Evolutionary conservation across 2,329 filamentous ascomycete genomes (phyloP), one percentile per base, ranked within the genome.

Genomic region (Cordyceps militaris): DNA sequence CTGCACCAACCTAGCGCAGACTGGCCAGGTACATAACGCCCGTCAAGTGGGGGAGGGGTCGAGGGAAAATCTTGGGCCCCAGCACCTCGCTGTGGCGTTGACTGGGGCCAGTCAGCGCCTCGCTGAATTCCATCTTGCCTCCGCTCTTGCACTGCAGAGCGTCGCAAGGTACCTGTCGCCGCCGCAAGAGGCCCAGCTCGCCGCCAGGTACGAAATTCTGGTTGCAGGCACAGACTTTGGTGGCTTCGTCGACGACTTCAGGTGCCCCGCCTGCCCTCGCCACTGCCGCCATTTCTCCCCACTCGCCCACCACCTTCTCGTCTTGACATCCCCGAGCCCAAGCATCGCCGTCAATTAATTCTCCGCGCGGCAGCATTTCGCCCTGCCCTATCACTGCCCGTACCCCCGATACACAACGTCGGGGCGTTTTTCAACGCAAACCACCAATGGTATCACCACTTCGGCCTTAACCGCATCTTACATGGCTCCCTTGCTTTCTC

Each of bases 21-120:
- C 65, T 61, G 66, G 67, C 64, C 67, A 70, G 68, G 67, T 68
- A 68, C 67, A 69, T 65, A 66, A 66, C 66, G 64, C 61, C 62
- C 62, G 47, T 24, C 44, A 38, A 42, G 36, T 48, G 30, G 56
- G 47, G 49, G 21, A 49, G 40, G 49, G 46, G 47, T 51, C 47
- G 47, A 44, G 55, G 55, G 47, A 24, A 43, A 36, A 56, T 36
- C n/a, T 56, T 43, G 24, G 43, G 23, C 54, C 28, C 32, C 34
- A 56, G 42, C 42, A 38, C 40, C 40, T 43, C n/a, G 14, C 16
- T 19, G 36, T n/a, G 19, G 44, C 26, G 16, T 16, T 13, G 24
- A 16, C 14, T 26, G n/a, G 13, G 3, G 23, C 24, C 43, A 14
- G n/a, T 16, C 19, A 7, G 26, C 19, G 50, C 50, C 19, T 43